Percentiles rank a stretch among this genome's conserved stretches.
phyloP scores from a whole-genome alignment of 768 basidiomycete genomes.

The Cytidiella melzeri region DNA sequence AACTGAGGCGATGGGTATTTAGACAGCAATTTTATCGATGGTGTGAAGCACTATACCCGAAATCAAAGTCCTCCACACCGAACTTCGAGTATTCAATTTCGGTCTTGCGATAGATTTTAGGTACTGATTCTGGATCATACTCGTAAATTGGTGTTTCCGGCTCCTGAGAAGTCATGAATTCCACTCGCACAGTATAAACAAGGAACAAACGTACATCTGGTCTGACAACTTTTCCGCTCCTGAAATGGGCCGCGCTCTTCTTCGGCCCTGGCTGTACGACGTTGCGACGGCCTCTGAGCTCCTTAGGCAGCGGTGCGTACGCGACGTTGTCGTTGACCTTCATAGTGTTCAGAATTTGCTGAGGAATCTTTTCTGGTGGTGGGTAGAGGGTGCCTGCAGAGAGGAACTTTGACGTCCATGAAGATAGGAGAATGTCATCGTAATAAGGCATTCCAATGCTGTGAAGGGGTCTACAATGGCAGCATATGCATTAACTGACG shows the following conservation, averaged over 20 bases:
- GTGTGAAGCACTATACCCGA: conserved; percentile 51
- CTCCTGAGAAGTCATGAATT: conserved; percentile 38
- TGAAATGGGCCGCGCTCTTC: conserved; percentile 65
- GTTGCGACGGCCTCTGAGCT: conserved; percentile 80
- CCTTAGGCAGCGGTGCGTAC: conserved; percentile 84
- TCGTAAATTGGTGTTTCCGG: conserved; percentile 49
- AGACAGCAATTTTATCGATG: neutral
- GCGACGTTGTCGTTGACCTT: conserved; percentile 86
- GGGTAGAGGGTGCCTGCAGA: conserved; percentile 46
- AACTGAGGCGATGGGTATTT: conserved; percentile 39
- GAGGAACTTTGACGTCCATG: conserved; percentile 50
- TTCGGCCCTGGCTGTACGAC: conserved; percentile 49
- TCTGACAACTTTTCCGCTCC: conserved; percentile 64
- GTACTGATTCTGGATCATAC: conserved; percentile 53
- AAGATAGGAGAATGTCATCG: conserved; percentile 64
- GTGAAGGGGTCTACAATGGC: conserved; percentile 66
- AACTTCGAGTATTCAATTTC: conserved; percentile 99
- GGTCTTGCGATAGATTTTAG: conserved; percentile 81
- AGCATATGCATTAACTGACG: too few species aligned
- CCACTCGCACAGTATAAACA: too few species aligned
- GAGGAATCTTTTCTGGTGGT: conserved; percentile 72
- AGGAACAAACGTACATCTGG: conserved; percentile 29
- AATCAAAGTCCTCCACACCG: conserved; percentile 98
- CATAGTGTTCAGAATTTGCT: conserved; percentile 69
- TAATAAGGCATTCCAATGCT: conserved; percentile 87